Evolutionary conservation across 176 grass and related monocot genomes (phyloP), one percentile per base, ranked within the genome.

Genomic region (Rhynchospora tenuis): DNA sequence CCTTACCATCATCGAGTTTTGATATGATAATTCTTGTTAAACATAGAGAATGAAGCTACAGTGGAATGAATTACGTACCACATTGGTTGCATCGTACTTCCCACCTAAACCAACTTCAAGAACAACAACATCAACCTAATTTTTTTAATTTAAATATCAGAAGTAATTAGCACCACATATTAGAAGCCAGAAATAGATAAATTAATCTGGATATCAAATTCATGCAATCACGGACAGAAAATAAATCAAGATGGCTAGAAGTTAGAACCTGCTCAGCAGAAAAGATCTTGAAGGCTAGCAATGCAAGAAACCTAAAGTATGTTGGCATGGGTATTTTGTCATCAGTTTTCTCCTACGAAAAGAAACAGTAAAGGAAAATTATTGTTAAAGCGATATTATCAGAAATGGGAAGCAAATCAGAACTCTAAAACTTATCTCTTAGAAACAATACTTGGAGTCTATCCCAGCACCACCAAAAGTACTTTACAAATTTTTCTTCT

Each of bases 31-130:
- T 28, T 6, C 50, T 77, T 52, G 73, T 77, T 9, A 46, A 45
- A 29, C 73, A 77, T 19, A 77, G 1, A 51, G 24, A 15, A 56
- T 56, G 17, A 56, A 28, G 6, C 63, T 84, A 63, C 26, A 91
- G 64, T 17, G n/a, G 11, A 79, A 75, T 10, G 64, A 83, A 10
- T 65, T 19, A 88, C 87, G 8, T 81, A 95, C 95, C 92, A 93
- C 91, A 89, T 98, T 98, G 72, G 95, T 98, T 73, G 95, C 90
- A 60, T 98, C 95, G 84, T 94, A 98, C 77, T 89, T 98, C 56
- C 95, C 95, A 82, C 95, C 95, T 52, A 98, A 84, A 59, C 95
- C 95, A 98, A 98, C 95, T 82, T 98, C 95, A 0, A 98, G 89
- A 94, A 98, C 88, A 87, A 91, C 95, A 84, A 91, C 92, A 82